A percentile compares a stretch with the other conserved stretches of the same genome.
Evolutionary conservation across 176 grass and related monocot genomes (phyloP).

Genomic region (Rhipidocladum racemiflorum): DNA sequence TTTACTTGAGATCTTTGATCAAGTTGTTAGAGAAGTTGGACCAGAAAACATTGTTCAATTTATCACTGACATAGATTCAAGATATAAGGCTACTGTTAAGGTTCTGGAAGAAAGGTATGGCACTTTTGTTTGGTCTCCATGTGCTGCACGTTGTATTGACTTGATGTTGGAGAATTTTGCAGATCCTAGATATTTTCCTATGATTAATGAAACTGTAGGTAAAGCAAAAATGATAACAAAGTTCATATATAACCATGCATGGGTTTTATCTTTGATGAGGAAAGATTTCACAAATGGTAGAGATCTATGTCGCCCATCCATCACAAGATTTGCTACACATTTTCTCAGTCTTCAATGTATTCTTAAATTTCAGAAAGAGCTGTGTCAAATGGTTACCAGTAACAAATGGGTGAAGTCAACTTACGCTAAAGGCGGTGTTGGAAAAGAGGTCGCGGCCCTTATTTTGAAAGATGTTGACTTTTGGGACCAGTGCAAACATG

Average conservation of each 20-base stretch:
- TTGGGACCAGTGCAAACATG: conserved; percentile 51
- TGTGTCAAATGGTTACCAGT: conserved; percentile 47
- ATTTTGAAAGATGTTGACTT: conserved; percentile 51
- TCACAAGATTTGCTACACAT: conserved; percentile 55
- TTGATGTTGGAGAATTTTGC: conserved; percentile 61
- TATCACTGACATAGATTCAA: conserved; percentile 43
- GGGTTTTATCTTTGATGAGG: conserved; percentile 59
- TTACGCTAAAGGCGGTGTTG: conserved; percentile 32
- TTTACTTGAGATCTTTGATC: conserved; percentile 57
- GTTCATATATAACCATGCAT: conserved; percentile 62
- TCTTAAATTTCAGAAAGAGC: conserved; percentile 51
- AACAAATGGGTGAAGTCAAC: conserved; percentile 51
- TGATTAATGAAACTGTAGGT: conserved; percentile 49
- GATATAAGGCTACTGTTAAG: conserved; percentile 35
- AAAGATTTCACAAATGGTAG: conserved; percentile 59
- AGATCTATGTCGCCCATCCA: conserved; percentile 50
- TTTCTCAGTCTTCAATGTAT: conserved; percentile 57
- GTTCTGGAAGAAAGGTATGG: conserved; percentile 40
- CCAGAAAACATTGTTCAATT: conserved; percentile 51
- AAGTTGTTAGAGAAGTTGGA: conserved; percentile 53
- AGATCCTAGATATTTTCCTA: conserved; percentile 52
- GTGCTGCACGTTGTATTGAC: conserved; percentile 55
- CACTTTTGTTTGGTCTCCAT: conserved; percentile 58
- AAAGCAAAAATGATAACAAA: conserved; percentile 54
- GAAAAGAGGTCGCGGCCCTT: conserved; percentile 43